Base-by-base conservation (phyloP, 2,329 filamentous ascomycete species). In the Hymenoscyphus occultus region DNA sequence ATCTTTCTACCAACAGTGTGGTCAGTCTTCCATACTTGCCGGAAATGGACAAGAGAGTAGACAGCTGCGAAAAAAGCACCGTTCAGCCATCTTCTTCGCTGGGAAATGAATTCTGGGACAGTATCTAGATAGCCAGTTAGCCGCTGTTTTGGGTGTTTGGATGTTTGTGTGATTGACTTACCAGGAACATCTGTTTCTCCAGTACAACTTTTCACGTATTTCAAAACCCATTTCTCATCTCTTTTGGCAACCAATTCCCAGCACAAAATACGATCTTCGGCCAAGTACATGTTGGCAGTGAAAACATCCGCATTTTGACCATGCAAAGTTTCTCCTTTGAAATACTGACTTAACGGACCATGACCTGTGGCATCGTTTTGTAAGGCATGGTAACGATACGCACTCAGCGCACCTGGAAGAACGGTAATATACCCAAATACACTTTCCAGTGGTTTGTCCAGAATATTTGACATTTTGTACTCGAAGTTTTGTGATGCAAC, bases 391-490 rank as follows among this genome's bases (percentile, higher is more conserved):
- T 96, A 99, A 54, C 96, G 87, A 76, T 99, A 99, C 1, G 95
- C 95, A 75, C 92, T 96, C 61, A 99, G 84, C 0, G 95, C 95
- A 78, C 95, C 96, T 0, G 95, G 96, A 69, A 99, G 81, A 71
- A 99, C 95, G 5, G 94, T 98, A 71, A 99, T 99, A 76, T 98
- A 99, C 1, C 95, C 95, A 76, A 99, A 99, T 0, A 97, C 94
- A 0, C 92, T 97, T 77, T 99, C 95, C 1, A 99, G 82, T 0
- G 95, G 95, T 78, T 99, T 99, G 77, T 99, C 95, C 32, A 99
- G 83, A 73, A 99, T 99, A 73, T 99, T 99, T 51, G 93, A 97
- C 92, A 99, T 97, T 79, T 99, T 99, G 82, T 99, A 99, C 81
- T 99, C 95, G 71, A 99, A 99, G 76, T 99, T 99, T 74, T 99